Percentiles rank a stretch among this genome's conserved stretches.
Evolutionary conservation across 768 basidiomycete species (phyloP).

Genomic region (Arthromyces matolae): DNA sequence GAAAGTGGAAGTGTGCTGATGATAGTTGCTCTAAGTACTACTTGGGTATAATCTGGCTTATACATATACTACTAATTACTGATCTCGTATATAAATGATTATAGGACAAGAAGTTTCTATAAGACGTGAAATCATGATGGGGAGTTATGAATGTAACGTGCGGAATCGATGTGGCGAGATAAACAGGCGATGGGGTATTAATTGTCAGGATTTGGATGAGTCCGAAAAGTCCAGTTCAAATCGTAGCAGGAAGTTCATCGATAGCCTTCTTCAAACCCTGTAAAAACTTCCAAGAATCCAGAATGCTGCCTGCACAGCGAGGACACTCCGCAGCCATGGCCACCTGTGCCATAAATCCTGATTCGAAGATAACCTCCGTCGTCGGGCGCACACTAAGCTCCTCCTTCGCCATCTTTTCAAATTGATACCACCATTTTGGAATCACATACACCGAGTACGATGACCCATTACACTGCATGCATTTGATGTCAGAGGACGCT

Average conservation of each 20-base stretch:
- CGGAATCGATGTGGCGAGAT: background rate
- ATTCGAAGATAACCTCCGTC: constrained; percentile 55
- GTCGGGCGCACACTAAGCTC: constrained; percentile 57
- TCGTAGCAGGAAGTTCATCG: constrained; percentile 41
- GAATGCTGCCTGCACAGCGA: constrained; percentile 63
- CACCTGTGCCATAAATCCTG: constrained; percentile 53
- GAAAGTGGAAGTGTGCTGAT: no score
- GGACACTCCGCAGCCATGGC: constrained; percentile 51
- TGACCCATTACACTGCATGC: constrained; percentile 64
- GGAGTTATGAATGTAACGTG: no score
- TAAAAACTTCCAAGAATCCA: constrained; percentile 58
- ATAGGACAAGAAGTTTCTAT: no score
- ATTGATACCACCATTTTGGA: constrained; percentile 72
- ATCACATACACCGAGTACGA: constrained; percentile 38
- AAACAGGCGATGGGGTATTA: background rate
- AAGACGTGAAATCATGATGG: no score
- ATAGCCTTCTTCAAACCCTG: constrained; percentile 51
- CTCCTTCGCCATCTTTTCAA: constrained; percentile 49
- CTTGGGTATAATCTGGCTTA: no score
- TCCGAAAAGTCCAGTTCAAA: constrained; percentile 13
- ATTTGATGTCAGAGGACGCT: constrained; percentile 49
- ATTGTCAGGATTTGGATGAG: background rate
- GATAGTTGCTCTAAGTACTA: no score
- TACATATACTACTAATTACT: no score
- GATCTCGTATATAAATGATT: no score